Evolutionary conservation across 2,329 filamentous ascomycete genomes (phyloP), one percentile per base, ranked within the genome.

Genomic region (Ceratocystis cubensis): DNA sequence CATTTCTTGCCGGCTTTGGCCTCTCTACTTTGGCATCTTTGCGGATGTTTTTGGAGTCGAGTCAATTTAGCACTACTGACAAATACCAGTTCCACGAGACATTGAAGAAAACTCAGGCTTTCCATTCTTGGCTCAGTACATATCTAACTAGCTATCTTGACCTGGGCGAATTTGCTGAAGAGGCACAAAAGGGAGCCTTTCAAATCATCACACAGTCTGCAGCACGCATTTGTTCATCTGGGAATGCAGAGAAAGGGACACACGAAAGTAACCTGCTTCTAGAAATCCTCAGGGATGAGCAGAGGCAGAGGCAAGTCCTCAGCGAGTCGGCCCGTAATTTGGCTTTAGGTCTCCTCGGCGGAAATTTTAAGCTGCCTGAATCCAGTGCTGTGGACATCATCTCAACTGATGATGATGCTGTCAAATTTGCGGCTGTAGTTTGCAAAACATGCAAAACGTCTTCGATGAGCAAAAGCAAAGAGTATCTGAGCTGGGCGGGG

Each of bases 401-500:
- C 30, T 84, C 84, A 33, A 80, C 80, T 0, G 90, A 96, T 72
- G 73, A 80, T 17, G 80, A 84, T 56, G 86, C 90, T 10, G 74
- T 83, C 13, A 74, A 76, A 1, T 84, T 87, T 72, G 83, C 85
- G 1, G 78, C 85, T 13, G 82, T 85, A 20, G 80, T 96, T 0
- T 94, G 88, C 86, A 86, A 87, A 72, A 91, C 88, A 53, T 88
- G 91, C 70, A 80, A 83, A 67, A 80, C 82, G n/a, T 78, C 81
- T 46, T 77, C 82, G 1, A 78, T 87, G 17, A 88, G 85, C 66
- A 77, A 82, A 28, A 88, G 85, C 66, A 77, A 82, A 30, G 82
- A 84, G 17, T 96, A 94, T 73, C 78, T 91, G 0, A 78, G 89
- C 0, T 99, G 95, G 95, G 88, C 89, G 57, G 92, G 89, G 2